Conservation (phyloP, 108 stramenopile genomes). For the Nannochloropsis granulata region DNA sequence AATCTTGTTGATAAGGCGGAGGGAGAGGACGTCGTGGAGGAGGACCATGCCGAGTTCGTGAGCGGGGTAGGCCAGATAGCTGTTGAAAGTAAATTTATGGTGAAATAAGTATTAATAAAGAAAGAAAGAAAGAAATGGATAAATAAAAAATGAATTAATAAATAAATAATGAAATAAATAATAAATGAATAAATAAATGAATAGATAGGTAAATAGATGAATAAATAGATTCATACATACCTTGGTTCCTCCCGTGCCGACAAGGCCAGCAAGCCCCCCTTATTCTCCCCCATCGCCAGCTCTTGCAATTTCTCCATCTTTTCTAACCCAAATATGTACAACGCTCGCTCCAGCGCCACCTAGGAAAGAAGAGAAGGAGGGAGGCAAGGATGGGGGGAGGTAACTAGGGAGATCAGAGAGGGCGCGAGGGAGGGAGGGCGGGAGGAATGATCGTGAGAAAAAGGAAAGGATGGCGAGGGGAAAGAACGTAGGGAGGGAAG, state of each 20-base stretch:
- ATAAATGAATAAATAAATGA: no score
- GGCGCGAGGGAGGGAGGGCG: no score
- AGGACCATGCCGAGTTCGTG: slow-evolving; percentile 11
- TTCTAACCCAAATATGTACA: slow-evolving; percentile 40
- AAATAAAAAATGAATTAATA: no score
- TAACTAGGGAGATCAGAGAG: no score
- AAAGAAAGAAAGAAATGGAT: no score
- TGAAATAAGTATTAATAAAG: no score
- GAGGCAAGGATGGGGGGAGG: no score
- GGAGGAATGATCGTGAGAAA: no score
- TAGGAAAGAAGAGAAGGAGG: no score
- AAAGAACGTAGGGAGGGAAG: no score
- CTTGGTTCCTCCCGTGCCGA: slow-evolving; percentile 12
- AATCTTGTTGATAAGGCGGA: slow-evolving; percentile 38
- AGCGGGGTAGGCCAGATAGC: neutral
- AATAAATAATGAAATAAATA: no score
- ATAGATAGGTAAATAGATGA: neutral
- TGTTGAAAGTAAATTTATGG: neutral
- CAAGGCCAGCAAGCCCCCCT: slow-evolving; percentile 26
- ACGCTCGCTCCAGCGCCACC: slow-evolving; percentile 10
- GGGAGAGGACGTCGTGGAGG: slow-evolving; percentile 38
- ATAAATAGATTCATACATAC: neutral
- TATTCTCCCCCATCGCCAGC: slow-evolving; percentile 27
- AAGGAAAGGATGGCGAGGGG: no score
- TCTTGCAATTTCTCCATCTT: slow-evolving; percentile 41